Evolutionary conservation across 2,329 filamentous ascomycete genomes (phyloP), one percentile per base, ranked within the genome.

Genomic region (Lasiodiplodia gonubiensis): DNA sequence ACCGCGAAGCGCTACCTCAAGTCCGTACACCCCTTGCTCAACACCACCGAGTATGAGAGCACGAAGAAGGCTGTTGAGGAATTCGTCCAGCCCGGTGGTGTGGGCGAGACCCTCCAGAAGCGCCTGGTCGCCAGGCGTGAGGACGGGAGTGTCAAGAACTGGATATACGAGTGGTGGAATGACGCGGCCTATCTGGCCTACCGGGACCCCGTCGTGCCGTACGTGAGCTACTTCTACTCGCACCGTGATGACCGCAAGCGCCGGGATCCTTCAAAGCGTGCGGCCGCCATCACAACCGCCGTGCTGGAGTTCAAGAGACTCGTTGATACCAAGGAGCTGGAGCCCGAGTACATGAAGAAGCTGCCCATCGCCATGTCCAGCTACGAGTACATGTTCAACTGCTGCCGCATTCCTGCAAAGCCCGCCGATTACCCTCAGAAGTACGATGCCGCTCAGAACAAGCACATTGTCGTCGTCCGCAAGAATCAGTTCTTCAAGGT

Each of bases 401-500:
- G 88, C 80, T 92, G 88, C 80, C 90, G 95, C 73, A 89, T 98
- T 49, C 90, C 94, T 35, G 91, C 91, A 65, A 90, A 90, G 75
- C 91, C 92, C 14, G 86, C 89, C 39, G 95, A 99, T 78, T 88
- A 92, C 76, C 91, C 92, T 11, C 84, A 91, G 77, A 97, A 97
- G 82, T 97, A 90, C 81, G 82, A 89, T 12, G 81, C 87, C 68
- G 82, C 88, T 69, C 86, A 91, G 70, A 88, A 97, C 84, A 91
- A 94, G 82, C 91, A 98, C 83, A 92, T 99, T 72, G 81, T 97
- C 59, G 95, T 89, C 46, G 87, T 97, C 69, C 90, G 95, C 81
- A 97, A 97, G 85, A 97, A 97, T 84, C 92, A 96, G 76, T 96
- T 98, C 84, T 99, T 93, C 88, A 97, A 97, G 85, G 87, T 99